Evolutionary conservation across 2,329 filamentous ascomycete species (phyloP).

Genomic region (Emericellopsis cladophorae): DNA sequence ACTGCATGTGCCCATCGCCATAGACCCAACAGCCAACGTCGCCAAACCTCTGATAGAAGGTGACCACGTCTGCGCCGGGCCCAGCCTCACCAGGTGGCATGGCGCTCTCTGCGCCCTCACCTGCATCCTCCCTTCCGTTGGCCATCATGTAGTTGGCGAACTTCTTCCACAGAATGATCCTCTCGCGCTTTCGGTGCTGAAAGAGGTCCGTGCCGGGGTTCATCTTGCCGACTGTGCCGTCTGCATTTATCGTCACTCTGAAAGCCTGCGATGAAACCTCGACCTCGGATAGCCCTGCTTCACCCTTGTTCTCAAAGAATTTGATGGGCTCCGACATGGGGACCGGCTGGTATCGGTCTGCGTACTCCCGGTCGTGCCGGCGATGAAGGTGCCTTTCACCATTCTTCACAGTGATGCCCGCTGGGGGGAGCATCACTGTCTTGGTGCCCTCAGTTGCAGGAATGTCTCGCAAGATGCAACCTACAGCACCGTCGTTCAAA

Average conservation of each 20-base stretch:
- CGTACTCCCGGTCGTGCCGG: conserved; percentile 39
- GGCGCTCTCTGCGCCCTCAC: conserved; percentile 23
- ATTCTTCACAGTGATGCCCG: conserved; percentile 58
- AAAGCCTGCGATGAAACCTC: conserved; percentile 52
- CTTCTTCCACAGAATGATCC: conserved; percentile 58
- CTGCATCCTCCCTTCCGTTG: conserved; percentile 47
- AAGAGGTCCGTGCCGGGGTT: conserved; percentile 50
- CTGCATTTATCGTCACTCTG: conserved; percentile 37
- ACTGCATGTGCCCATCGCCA: conserved; percentile 64
- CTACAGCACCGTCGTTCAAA: conserved; percentile 68
- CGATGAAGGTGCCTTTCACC: conserved; percentile 60
- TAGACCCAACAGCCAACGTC: conserved; percentile 77
- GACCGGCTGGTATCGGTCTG: conserved; percentile 46
- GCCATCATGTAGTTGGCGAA: conserved; percentile 65
- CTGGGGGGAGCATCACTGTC: conserved; percentile 47
- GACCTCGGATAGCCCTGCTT: conserved; percentile 49
- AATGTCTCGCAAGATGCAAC: conserved; percentile 51
- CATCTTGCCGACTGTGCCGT: conserved; percentile 49
- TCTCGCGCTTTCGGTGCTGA: conserved; percentile 53
- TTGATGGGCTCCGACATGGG: conserved; percentile 53
- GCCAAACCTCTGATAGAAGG: conserved; percentile 71
- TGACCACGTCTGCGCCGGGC: conserved; percentile 46
- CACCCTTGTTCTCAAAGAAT: conserved; percentile 62
- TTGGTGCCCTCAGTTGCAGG: conserved; percentile 36
- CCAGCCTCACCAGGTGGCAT: conserved; percentile 22